Percentiles rank a stretch among this genome's conserved stretches.
These are phyloP conservation scores for Rhododendron mucronatum DNA, from an alignment of 148 eudicot species.

Conservation along the genomic window DNA sequence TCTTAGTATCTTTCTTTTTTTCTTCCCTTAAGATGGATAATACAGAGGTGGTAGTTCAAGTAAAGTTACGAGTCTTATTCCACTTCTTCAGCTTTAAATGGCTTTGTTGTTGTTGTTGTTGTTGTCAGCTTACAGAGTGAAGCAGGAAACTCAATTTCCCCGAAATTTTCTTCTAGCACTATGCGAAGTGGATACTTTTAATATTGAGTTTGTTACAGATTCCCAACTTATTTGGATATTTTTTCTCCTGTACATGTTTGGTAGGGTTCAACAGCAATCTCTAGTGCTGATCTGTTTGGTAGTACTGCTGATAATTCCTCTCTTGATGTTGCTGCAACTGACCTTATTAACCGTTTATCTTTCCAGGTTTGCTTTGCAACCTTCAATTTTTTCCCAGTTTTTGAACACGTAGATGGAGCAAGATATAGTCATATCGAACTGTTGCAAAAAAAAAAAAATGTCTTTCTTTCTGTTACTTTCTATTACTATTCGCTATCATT, in stretches of 20 bases:
- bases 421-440: neutral
- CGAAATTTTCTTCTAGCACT: neutral
- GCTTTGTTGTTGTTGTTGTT: neutral
- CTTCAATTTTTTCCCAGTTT: neutral
- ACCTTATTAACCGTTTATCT: conserved; percentile 74
- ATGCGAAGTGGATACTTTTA: neutral
- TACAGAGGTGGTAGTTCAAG: neutral
- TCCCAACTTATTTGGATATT: neutral
- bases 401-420: neutral
- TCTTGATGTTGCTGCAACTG: conserved; percentile 73
- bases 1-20: neutral
- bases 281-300: conserved; percentile 97
- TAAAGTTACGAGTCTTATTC: neutral
- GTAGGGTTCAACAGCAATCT: conserved; percentile 83
- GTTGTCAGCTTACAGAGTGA: neutral
- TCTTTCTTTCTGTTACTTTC: neutral
- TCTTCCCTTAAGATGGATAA: neutral
- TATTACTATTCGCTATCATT: neutral
- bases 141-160: neutral
- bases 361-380: conserved; percentile 58
- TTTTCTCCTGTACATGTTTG: conserved; percentile 4
- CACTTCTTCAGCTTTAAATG: neutral
- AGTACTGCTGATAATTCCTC: conserved; percentile 27
- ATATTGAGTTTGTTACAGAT: neutral
- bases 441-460: neutral